Conservation (phyloP, 1,284 basidiomycete species). For the Volvariella surrecta region DNA sequence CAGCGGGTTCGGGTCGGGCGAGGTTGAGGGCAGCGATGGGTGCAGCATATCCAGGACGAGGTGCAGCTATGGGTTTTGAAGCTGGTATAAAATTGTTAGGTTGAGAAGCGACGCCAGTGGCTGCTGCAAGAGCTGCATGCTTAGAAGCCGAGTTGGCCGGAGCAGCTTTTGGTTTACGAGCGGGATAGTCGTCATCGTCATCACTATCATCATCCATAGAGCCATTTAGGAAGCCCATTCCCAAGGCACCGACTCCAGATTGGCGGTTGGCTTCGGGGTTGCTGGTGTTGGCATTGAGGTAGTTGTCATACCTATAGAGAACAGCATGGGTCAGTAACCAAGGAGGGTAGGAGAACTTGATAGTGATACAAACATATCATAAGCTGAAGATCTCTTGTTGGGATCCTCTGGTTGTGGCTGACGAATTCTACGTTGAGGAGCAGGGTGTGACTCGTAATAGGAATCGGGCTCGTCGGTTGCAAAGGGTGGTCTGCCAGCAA, state of each 20-base stretch:
- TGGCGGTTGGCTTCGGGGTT: conserved; percentile 30
- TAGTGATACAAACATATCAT: conserved; percentile 48
- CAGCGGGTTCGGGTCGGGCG: conserved; percentile 28
- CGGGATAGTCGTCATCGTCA: conserved; percentile 22
- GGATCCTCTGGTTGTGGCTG: conserved; percentile 31
- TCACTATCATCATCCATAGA: conserved; percentile 39
- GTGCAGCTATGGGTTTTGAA: conserved; percentile 48
- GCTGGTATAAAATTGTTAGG: conserved; percentile 13
- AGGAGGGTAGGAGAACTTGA: conserved; percentile 5
- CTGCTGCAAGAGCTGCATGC: conserved; percentile 31
- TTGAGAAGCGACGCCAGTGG: conserved; percentile 17
- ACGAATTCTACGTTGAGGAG: conserved; percentile 27
- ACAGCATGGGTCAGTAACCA: conserved; percentile 6
- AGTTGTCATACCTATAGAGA: conserved; percentile 54
- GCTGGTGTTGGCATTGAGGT: conserved; percentile 26
- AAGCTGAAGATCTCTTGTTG: conserved; percentile 45
- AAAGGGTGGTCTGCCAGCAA: conserved; percentile 58
- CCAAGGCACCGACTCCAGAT: conserved; percentile 44
- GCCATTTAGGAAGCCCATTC: conserved; percentile 39
- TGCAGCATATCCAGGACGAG: conserved; percentile 64
- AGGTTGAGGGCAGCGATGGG: conserved; percentile 50
- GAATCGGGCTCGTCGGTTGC: conserved; percentile 61
- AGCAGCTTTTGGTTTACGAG: conserved; percentile 12
- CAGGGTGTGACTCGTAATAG: conserved; percentile 38
- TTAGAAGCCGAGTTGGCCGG: conserved; percentile 19